phyloP scores from a whole-genome alignment of 2,329 filamentous ascomycete species.

The Lasiodiplodia sp. region DNA sequence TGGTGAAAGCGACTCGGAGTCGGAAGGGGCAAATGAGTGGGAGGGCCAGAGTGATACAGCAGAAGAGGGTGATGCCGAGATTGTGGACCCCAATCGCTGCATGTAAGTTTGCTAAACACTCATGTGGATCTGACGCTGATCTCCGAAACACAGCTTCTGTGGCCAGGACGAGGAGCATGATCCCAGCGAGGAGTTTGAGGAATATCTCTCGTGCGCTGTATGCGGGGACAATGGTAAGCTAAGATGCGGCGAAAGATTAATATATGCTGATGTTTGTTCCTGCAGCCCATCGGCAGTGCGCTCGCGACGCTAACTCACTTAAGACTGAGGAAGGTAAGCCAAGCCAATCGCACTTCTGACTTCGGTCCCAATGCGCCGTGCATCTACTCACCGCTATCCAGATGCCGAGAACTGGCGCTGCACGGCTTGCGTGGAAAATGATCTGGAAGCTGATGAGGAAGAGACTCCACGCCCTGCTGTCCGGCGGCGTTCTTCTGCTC shows the following conservation, averaged over 20 bases:
- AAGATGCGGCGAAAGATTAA: background rate
- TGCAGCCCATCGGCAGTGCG: conserved; percentile 90
- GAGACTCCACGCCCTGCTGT: conserved; percentile 50
- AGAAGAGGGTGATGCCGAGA: conserved; percentile 64
- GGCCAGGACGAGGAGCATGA: conserved; percentile 83
- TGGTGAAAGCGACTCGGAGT: conserved; percentile 53
- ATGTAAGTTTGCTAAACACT: conserved; percentile 59
- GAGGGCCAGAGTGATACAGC: conserved; percentile 61
- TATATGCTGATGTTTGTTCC: conserved; percentile 52
- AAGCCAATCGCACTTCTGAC: conserved; percentile 33
- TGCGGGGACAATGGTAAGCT: conserved; percentile 83
- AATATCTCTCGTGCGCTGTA: conserved; percentile 75
- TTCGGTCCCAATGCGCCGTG: conserved; percentile 29
- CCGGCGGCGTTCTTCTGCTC: conserved; percentile 65
- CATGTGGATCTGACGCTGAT: conserved; percentile 40
- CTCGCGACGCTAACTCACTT: conserved; percentile 72
- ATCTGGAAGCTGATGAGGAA: conserved; percentile 54
- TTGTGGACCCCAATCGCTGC: conserved; percentile 65
- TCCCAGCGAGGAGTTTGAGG: conserved; percentile 80
- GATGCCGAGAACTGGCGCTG: conserved; percentile 69
- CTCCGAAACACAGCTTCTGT: conserved; percentile 70
- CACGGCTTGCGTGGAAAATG: conserved; percentile 62
- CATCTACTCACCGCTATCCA: conserved; percentile 40
- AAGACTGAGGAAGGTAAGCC: conserved; percentile 68
- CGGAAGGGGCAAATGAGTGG: conserved; percentile 65